These are phyloP conservation scores for Ceratocystis lukuohia DNA, from an alignment of 2,329 filamentous ascomycete genomes.

Conservation along the genomic window DNA sequence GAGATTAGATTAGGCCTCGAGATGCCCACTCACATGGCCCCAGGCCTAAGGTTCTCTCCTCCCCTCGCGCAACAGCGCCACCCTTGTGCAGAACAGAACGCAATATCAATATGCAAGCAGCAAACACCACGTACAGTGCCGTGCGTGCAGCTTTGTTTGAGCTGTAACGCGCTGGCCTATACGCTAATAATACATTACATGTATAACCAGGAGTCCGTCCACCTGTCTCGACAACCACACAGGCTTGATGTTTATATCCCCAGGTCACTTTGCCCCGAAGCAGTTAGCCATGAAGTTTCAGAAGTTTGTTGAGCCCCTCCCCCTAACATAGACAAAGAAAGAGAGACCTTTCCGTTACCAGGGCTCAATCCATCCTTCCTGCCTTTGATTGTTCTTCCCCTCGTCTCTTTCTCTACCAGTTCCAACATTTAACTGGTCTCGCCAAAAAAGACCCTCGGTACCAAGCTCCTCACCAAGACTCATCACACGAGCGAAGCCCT, in stretches of 20 bases:
- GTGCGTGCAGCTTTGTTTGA: background rate
- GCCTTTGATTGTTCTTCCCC: background rate
- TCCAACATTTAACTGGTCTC: background rate
- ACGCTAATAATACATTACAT: background rate
- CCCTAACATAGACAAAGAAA: too few relatives aligned
- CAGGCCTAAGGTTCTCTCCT: background rate
- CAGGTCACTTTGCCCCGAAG: background rate
- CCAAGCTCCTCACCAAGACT: background rate
- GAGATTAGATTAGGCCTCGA: conserved; percentile 5
- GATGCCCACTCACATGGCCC: background rate
- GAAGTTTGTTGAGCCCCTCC: background rate
- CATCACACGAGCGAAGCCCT: background rate
- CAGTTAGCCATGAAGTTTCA: conserved; percentile 1
- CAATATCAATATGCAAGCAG: background rate
- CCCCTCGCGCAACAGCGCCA: background rate
- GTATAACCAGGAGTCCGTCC: background rate
- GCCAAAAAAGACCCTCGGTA: background rate
- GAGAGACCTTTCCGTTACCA: background rate
- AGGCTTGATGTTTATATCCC: background rate
- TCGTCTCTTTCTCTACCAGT: background rate
- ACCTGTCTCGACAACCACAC: background rate
- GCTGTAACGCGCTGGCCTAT: background rate
- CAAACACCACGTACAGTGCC: background rate
- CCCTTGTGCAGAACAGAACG: background rate
- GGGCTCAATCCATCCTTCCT: background rate